Percentiles rank a stretch among this genome's conserved stretches.
phyloP scores from a whole-genome alignment of 805 yeast genomes.

The Crinitomyces ghanaensis region DNA sequence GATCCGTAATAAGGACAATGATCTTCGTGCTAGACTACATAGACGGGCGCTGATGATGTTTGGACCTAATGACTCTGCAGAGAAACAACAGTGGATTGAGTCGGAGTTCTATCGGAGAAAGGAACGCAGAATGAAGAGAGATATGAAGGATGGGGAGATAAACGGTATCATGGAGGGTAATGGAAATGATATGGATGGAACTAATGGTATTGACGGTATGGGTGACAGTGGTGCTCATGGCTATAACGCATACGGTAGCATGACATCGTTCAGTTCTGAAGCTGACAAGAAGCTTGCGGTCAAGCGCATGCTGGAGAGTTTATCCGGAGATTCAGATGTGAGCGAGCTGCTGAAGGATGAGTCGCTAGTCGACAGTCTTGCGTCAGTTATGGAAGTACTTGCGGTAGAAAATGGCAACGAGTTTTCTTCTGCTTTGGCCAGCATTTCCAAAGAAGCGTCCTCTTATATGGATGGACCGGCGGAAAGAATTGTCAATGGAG shows the following conservation, averaged over 20 bases:
- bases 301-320: slow-evolving; percentile 15
- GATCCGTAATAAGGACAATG: slow-evolving; percentile 78
- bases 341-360: slow-evolving; percentile 14
- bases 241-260: slow-evolving; percentile 1
- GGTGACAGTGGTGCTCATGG: neutral
- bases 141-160: slow-evolving; percentile 6
- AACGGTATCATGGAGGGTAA: neutral
- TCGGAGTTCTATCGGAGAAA: slow-evolving; percentile 58
- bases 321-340: slow-evolving; percentile 16
- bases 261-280: too few relatives aligned
- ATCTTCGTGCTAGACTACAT: slow-evolving; percentile 64
- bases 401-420: too few relatives aligned
- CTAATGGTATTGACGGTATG: slow-evolving; percentile 1
- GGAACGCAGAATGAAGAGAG: slow-evolving; percentile 42
- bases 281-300: slow-evolving; percentile 9
- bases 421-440: too few relatives aligned
- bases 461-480: too few relatives aligned
- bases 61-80: slow-evolving; percentile 48
- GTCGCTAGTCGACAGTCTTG: slow-evolving; percentile 1
- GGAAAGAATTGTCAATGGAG: too few relatives aligned
- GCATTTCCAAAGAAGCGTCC: too few relatives aligned
- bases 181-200: neutral
- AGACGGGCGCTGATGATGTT: slow-evolving; percentile 59
- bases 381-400: too few relatives aligned
- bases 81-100: slow-evolving; percentile 57